These are phyloP conservation scores for Cupressus sempervirens DNA, from an alignment of 75 land plant species.

Conservation along the genomic window DNA sequence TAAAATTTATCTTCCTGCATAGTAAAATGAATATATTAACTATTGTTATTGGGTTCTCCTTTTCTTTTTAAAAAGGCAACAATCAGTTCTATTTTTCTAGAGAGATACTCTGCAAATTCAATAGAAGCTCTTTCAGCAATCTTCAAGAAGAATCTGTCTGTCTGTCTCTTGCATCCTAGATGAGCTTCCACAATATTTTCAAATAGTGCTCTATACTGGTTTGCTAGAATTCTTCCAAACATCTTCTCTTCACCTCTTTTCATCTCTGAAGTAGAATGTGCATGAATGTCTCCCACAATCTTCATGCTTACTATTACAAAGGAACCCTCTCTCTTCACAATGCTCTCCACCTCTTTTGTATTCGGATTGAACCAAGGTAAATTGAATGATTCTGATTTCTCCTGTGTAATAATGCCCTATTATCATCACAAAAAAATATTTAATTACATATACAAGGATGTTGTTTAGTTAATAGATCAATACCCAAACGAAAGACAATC, in stretches of 20 bases:
- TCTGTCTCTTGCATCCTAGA: not conserved
- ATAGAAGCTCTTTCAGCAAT: not conserved
- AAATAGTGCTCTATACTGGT: not conserved
- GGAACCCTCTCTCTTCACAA: conserved; percentile 34
- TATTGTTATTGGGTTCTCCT: not conserved
- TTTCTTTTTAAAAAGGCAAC: not conserved
- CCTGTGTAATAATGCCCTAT: conserved; percentile 26
- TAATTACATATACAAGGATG: no score
- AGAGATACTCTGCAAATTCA: not conserved
- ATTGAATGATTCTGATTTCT: conserved; percentile 48
- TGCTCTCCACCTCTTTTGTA: conserved; percentile 34
- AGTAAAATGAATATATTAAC: no score
- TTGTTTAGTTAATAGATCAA: no score
- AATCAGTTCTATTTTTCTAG: not conserved
- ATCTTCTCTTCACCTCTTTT: not conserved
- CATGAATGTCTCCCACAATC: not conserved
- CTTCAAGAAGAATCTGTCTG: not conserved
- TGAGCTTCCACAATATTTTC: conserved; percentile 7
- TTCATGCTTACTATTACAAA: conserved; percentile 30
- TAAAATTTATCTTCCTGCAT: no score
- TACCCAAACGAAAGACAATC: no score
- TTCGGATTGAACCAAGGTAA: conserved; percentile 44
- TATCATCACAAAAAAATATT: no score
- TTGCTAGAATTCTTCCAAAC: not conserved
- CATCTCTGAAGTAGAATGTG: not conserved